These are phyloP conservation scores for Thymus mandschuricus DNA, from an alignment of 257 asterid genomes.

Conservation along the genomic window DNA sequence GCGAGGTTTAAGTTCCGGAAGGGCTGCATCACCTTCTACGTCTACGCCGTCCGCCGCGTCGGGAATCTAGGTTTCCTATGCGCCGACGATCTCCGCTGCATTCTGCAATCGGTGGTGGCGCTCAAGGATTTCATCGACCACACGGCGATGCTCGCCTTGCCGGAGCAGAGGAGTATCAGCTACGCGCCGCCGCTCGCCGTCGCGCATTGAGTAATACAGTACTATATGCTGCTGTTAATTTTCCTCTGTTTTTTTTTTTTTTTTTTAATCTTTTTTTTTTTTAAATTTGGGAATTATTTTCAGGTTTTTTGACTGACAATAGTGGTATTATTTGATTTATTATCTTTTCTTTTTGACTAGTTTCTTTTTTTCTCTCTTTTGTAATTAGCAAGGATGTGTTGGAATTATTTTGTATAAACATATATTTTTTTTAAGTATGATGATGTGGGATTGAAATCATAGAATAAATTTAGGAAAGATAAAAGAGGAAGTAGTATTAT, in stretches of 20 bases:
- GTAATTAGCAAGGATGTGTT: not conserved
- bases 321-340: not conserved
- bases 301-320: constrained; percentile 30
- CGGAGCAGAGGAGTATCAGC: constrained; percentile 76
- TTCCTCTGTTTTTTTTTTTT: not conserved
- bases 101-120: constrained; percentile 75
- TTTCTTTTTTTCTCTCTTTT: not conserved
- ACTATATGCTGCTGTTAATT: not conserved
- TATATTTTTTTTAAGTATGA: not conserved
- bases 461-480: not conserved
- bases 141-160: constrained; percentile 98
- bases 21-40: constrained; percentile 88
- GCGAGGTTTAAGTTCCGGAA: constrained; percentile 90
- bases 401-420: constrained; percentile 17
- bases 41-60: constrained; percentile 75
- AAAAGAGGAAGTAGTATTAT: too few species aligned
- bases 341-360: constrained; percentile 14
- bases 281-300: not conserved
- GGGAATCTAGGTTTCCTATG: constrained; percentile 62
- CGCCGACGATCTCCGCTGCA: constrained; percentile 75
- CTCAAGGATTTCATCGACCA: constrained; percentile 95
- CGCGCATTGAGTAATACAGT: constrained; percentile 52
- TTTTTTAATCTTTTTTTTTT: not conserved
- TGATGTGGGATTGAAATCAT: constrained; percentile 20
- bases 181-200: constrained; percentile 65